These are phyloP conservation scores for Allomyces macrogynus DNA, from an alignment of 192 early-diverging fungal genomes.

Conservation along the genomic window DNA sequence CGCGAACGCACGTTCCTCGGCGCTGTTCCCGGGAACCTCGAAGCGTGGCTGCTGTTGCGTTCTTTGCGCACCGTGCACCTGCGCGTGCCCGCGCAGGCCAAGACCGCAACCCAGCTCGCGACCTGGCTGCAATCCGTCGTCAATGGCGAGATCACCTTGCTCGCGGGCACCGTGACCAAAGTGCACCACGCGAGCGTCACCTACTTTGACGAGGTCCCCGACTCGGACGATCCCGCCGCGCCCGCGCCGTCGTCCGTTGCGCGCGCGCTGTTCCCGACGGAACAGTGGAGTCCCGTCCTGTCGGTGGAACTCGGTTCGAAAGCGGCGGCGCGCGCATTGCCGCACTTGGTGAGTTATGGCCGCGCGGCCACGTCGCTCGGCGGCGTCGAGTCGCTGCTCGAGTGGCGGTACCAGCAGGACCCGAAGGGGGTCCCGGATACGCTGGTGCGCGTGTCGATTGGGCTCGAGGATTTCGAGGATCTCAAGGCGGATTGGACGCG, in stretches of 20 bases:
- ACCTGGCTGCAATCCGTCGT: conserved; percentile 22
- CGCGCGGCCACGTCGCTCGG: conserved; percentile 42
- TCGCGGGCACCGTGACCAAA: background rate
- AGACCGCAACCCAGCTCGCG: conserved; percentile 26
- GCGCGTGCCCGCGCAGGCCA: conserved; percentile 36
- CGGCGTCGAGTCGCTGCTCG: conserved; percentile 37
- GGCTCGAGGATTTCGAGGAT: conserved; percentile 42
- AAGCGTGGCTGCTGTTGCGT: conserved; percentile 42
- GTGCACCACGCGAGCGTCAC: conserved; percentile 4
- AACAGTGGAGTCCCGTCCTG: conserved; percentile 10
- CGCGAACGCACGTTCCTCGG: conserved; percentile 26
- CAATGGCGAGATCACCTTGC: conserved; percentile 4
- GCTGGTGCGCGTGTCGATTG: conserved; percentile 41
- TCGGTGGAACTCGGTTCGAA: conserved; percentile 19
- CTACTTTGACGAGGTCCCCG: too few species aligned
- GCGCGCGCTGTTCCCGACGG: too few species aligned
- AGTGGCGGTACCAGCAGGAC: conserved; percentile 38
- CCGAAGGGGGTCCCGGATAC: conserved; percentile 12
- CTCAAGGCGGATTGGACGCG: conserved; percentile 34
- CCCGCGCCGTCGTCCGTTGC: background rate
- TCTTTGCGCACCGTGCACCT: conserved; percentile 32
- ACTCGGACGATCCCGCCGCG: too few species aligned
- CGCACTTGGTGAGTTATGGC: conserved; percentile 18
- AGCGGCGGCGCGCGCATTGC: conserved; percentile 23
- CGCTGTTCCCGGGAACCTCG: conserved; percentile 34